Evolutionary conservation across 2,329 filamentous ascomycete genomes (phyloP).

Genomic region (Sporothrix curviconia): DNA sequence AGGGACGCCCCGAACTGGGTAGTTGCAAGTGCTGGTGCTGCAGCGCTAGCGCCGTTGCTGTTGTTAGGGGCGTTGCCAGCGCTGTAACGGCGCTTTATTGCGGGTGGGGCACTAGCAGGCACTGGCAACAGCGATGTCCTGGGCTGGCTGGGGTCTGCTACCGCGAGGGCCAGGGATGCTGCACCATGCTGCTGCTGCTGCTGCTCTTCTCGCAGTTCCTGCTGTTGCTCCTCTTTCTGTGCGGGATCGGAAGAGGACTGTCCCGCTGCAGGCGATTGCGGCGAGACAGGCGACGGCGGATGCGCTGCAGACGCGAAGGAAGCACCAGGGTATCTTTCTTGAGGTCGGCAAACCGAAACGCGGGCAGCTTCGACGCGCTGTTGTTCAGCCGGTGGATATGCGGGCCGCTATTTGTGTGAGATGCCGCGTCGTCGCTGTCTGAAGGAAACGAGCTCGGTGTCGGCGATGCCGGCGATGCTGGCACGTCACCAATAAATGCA

Average conservation of each 20-base stretch:
- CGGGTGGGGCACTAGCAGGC: conserved; percentile 1
- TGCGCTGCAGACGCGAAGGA: conserved; percentile 30
- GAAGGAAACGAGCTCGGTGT: not conserved
- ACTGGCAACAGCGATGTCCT: not conserved
- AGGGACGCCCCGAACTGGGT: too few relatives aligned
- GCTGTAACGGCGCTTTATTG: conserved; percentile 7
- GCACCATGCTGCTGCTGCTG: not conserved
- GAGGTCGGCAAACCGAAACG: conserved; percentile 48
- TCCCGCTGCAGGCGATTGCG: conserved; percentile 15
- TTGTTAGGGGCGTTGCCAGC: not conserved
- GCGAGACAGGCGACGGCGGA: conserved; percentile 37
- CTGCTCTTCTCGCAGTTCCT: too few relatives aligned
- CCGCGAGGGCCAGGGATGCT: conserved; percentile 10
- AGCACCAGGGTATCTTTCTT: conserved; percentile 31
- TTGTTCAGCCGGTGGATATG: conserved; percentile 48
- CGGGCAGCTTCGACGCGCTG: conserved; percentile 49
- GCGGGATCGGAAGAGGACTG: conserved; percentile 22
- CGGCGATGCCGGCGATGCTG: not conserved
- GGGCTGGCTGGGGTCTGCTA: not conserved
- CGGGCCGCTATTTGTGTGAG: conserved; percentile 22
- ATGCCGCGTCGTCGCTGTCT: not conserved
- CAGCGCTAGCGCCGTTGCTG: not conserved
- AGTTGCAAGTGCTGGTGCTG: not conserved
- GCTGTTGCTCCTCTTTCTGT: not conserved
- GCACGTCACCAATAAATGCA: not conserved